These are phyloP conservation scores for Cladosporium cucumerinum DNA, from an alignment of 2,329 filamentous ascomycete genomes.

Conservation along the genomic window DNA sequence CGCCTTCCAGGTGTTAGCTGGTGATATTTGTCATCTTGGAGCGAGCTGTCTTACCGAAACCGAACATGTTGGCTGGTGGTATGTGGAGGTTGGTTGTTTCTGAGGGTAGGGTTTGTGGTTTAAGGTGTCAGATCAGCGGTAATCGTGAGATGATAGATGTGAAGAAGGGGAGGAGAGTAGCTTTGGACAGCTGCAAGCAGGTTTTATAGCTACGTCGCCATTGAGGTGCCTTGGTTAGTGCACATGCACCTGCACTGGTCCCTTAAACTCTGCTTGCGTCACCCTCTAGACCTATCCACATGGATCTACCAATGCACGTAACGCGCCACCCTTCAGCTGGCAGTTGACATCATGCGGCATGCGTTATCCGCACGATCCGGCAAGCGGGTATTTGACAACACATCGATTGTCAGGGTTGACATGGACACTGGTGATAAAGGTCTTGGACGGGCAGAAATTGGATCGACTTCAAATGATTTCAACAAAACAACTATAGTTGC, in stretches of 20 bases:
- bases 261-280: conserved; percentile 12
- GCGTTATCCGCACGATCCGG: conserved; percentile 4
- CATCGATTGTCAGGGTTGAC: not conserved
- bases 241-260: not conserved
- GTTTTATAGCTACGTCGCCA: conserved; percentile 11
- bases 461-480: not conserved
- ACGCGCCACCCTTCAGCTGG: not conserved
- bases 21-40: not conserved
- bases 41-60: conserved; percentile 37
- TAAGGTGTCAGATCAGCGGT: not conserved
- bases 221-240: not conserved
- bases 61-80: conserved; percentile 41
- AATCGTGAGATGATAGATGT: not conserved
- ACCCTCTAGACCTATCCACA: conserved; percentile 2
- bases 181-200: not conserved
- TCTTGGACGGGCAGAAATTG: not conserved
- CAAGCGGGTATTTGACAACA: not conserved
- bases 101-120: not conserved
- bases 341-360: not conserved
- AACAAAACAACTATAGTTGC: not conserved
- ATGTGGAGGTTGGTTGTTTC: not conserved
- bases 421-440: not conserved
- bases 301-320: conserved; percentile 5
- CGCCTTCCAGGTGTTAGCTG: conserved; percentile 37
- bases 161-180: not conserved